phyloP scores from a whole-genome alignment of 192 early-diverging fungal species.

The Gonapodya prolifera region DNA sequence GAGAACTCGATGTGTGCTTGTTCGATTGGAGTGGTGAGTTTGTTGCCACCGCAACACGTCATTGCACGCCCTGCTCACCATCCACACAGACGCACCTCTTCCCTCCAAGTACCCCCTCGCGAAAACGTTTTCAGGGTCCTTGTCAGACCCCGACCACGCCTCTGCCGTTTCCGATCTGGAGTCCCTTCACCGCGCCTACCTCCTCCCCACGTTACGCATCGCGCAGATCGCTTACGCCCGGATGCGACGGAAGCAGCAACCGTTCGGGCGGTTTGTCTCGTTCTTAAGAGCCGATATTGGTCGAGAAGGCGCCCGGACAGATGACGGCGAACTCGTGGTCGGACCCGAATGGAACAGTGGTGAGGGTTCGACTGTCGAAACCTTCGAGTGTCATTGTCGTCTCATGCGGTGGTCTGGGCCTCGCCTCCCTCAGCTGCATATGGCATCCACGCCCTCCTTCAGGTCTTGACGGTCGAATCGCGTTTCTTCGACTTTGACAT shows the following conservation, averaged over 20 bases:
- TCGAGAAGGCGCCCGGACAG: neutral
- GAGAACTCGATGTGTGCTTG: neutral
- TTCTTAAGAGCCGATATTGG: neutral
- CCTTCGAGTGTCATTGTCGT: neutral
- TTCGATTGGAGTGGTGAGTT: conserved; percentile 4
- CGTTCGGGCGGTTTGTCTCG: neutral
- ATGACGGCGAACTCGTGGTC: neutral
- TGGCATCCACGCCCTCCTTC: conserved; percentile 1
- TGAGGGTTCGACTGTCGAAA: neutral
- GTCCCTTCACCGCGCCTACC: neutral
- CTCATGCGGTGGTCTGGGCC: too few relatives aligned
- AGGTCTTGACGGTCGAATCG: conserved; percentile 1
- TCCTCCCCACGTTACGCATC: neutral
- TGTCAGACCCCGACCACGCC: neutral
- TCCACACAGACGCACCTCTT: neutral
- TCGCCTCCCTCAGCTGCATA: neutral
- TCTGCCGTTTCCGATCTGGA: neutral
- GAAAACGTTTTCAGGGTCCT: neutral
- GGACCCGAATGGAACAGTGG: conserved; percentile 6
- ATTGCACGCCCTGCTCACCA: too few relatives aligned
- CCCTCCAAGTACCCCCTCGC: neutral
- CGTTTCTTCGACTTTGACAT: neutral
- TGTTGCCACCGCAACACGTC: neutral
- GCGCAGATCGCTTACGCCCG: neutral
- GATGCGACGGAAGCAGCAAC: neutral